These are phyloP conservation scores for Areca catechu DNA, from an alignment of 176 grass and related monocot species.

Conservation along the genomic window DNA sequence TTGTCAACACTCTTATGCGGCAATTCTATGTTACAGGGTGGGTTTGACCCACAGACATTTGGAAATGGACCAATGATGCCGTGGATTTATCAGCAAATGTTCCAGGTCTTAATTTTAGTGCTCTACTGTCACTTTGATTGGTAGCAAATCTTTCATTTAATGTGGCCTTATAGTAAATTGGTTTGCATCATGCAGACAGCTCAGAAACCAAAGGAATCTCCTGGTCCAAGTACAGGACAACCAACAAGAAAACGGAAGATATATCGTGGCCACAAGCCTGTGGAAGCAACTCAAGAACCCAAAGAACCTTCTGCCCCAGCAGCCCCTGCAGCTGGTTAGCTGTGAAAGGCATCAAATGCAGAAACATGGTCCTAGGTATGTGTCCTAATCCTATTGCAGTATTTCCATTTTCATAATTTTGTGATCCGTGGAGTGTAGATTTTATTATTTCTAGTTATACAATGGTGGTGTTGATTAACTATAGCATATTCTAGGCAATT, in stretches of 20 bases:
- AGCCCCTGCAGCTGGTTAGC: conserved; percentile 32
- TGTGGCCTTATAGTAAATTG: conserved; percentile 5
- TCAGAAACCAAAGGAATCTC: conserved; percentile 51
- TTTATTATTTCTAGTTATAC: too few species aligned
- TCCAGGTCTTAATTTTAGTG: conserved; percentile 41
- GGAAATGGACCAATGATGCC: conserved; percentile 86
- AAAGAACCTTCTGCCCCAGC: conserved; percentile 37
- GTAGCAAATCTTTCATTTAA: neutral
- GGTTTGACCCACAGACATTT: conserved; percentile 79
- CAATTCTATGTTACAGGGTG: conserved; percentile 45
- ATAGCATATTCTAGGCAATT: too few species aligned
- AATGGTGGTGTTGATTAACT: too few species aligned
- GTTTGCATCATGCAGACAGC: conserved; percentile 31
- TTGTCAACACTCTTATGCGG: too few species aligned
- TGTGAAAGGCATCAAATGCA: neutral
- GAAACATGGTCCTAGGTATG: neutral
- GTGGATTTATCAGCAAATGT: conserved; percentile 78
- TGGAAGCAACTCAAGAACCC: conserved; percentile 38
- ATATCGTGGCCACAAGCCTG: conserved; percentile 53
- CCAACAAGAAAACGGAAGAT: conserved; percentile 53
- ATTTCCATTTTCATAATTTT: too few species aligned
- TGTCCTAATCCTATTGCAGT: neutral
- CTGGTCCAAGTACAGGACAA: conserved; percentile 29
- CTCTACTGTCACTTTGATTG: conserved; percentile 13
- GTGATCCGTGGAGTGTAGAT: too few species aligned